phyloP scores from a whole-genome alignment of 305 asterid genomes.

The Stenogyne calaminthoides region DNA sequence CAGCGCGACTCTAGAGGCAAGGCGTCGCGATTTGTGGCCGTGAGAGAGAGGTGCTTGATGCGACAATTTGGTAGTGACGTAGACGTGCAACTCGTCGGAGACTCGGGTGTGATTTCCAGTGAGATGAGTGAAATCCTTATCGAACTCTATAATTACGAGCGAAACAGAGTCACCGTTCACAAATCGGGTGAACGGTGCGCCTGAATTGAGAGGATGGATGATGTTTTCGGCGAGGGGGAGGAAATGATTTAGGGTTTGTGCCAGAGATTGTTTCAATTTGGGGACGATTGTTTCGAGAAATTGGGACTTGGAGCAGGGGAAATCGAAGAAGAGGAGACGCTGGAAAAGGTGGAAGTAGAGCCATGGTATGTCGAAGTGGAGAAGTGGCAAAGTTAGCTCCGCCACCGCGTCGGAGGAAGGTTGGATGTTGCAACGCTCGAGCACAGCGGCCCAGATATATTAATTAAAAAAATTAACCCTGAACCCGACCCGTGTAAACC shows the following conservation, averaged over 20 bases:
- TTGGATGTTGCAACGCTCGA: constrained; percentile 37
- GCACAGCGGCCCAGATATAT: constrained; percentile 35
- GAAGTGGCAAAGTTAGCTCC: constrained; percentile 42
- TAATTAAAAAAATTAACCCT: too few relatives aligned
- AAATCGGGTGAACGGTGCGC: constrained; percentile 35
- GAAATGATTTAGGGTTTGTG: constrained; percentile 38
- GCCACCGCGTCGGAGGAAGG: constrained; percentile 32
- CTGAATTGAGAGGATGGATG: constrained; percentile 36
- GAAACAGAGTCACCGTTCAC: constrained; percentile 35
- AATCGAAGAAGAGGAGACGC: constrained; percentile 53
- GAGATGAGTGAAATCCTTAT: constrained; percentile 37
- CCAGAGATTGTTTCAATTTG: too few relatives aligned
- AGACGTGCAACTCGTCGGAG: constrained; percentile 45
- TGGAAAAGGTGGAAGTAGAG: constrained; percentile 47
- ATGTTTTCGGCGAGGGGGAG: constrained; percentile 51
- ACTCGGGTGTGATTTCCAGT: constrained; percentile 37
- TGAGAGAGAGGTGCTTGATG: too few relatives aligned
- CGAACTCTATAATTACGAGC: constrained; percentile 40
- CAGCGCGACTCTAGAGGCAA: too few relatives aligned
- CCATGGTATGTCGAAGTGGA: constrained; percentile 46
- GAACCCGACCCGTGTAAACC: too few relatives aligned
- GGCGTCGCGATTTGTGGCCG: too few relatives aligned
- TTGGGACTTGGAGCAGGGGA: too few relatives aligned
- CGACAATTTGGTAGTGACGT: too few relatives aligned
- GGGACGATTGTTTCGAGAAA: too few relatives aligned